Conservation (phyloP, 2,329 filamentous ascomycete genomes). For the Dothidotthia symphoricarpi region DNA sequence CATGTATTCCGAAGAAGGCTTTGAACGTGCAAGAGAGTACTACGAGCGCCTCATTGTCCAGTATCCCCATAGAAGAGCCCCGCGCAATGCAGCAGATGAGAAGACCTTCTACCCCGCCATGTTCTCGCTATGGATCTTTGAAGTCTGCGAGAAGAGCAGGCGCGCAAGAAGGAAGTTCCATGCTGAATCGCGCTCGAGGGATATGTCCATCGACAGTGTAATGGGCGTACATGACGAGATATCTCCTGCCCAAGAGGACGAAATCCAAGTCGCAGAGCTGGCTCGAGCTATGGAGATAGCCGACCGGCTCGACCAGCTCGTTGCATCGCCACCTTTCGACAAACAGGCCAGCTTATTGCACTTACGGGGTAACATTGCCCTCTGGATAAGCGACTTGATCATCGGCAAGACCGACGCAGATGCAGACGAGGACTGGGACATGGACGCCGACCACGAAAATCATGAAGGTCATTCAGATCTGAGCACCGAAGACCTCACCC, state of each 20-base stretch:
- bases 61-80: constrained; percentile 63
- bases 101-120: constrained; percentile 79
- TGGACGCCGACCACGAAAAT: constrained; percentile 4
- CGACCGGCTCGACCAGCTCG: constrained; percentile 66
- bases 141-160: constrained; percentile 62
- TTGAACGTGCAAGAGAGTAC: constrained; percentile 63
- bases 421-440: constrained; percentile 17
- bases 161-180: constrained; percentile 32
- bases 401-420: constrained; percentile 31
- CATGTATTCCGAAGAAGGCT: constrained; percentile 45
- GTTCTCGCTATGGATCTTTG: constrained; percentile 78
- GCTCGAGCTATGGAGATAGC: constrained; percentile 62
- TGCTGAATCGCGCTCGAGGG: constrained; percentile 11
- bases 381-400: constrained; percentile 72
- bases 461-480: not conserved
- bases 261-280: constrained; percentile 54
- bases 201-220: constrained; percentile 12
- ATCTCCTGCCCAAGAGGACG: constrained; percentile 20
- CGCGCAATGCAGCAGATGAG: constrained; percentile 61
- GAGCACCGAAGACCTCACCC: constrained; percentile 17
- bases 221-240: constrained; percentile 2
- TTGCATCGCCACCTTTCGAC: constrained; percentile 69
- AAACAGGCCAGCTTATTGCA: constrained; percentile 65
- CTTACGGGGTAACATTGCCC: constrained; percentile 68
- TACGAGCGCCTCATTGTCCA: constrained; percentile 77